These are phyloP conservation scores for Pythium rhizo-oryzae DNA, from an alignment of 352 stramenopile genomes.

Conservation along the genomic window DNA sequence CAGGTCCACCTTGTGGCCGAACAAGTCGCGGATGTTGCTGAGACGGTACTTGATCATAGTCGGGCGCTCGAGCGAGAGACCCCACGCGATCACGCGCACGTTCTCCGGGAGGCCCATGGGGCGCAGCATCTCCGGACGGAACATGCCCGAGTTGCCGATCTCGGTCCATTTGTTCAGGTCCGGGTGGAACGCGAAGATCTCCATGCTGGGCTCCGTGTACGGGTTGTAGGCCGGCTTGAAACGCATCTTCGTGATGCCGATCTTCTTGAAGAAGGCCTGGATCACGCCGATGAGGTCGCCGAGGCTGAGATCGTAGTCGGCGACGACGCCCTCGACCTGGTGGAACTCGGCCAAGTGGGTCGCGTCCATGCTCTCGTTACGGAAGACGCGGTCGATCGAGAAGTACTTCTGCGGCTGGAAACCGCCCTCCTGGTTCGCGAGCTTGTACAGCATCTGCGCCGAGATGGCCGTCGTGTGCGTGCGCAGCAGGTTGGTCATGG, in stretches of 20 bases:
- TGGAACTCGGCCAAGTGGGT: slow-evolving; percentile 99
- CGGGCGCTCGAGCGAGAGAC: slow-evolving; percentile 97
- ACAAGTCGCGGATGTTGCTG: slow-evolving; percentile 99
- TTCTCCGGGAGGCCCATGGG: slow-evolving; percentile 99
- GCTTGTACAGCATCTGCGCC: slow-evolving; percentile 99
- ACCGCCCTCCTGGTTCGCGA: slow-evolving; percentile 93
- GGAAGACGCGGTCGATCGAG: slow-evolving; percentile 99
- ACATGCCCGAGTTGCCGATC: slow-evolving; percentile 99
- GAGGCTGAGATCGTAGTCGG: slow-evolving; percentile 98
- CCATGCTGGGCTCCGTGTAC: slow-evolving; percentile 99
- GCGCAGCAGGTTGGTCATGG: slow-evolving; percentile 98
- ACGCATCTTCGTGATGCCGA: slow-evolving; percentile 97
- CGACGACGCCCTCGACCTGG: slow-evolving; percentile 99
- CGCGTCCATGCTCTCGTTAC: slow-evolving; percentile 99
- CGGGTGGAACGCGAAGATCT: slow-evolving; percentile 99
- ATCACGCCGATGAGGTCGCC: slow-evolving; percentile 99
- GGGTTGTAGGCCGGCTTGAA: slow-evolving; percentile 99
- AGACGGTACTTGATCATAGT: slow-evolving; percentile 99
- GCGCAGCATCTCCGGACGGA: slow-evolving; percentile 99
- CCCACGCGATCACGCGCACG: slow-evolving; percentile 99
- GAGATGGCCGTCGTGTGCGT: slow-evolving; percentile 99
- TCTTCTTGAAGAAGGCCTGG: slow-evolving; percentile 99
- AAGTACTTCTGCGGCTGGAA: slow-evolving; percentile 99
- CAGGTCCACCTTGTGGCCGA: slow-evolving; percentile 99
- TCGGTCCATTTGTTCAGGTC: slow-evolving; percentile 99